phyloP scores from a whole-genome alignment of 768 basidiomycete genomes.

The Epithele typhae region DNA sequence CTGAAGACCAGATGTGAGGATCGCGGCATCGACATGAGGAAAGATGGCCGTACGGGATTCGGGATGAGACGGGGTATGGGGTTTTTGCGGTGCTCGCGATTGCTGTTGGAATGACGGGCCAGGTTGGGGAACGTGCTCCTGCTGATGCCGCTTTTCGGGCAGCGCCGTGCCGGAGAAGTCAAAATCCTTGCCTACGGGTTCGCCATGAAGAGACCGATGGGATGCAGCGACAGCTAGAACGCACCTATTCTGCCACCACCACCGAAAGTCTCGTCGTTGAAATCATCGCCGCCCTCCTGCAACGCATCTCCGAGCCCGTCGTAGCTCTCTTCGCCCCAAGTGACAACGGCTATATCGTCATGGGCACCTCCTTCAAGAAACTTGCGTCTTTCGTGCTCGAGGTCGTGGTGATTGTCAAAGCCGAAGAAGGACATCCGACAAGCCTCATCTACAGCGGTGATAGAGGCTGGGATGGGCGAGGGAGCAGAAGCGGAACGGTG shows the following conservation, averaged over 20 bases:
- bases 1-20: conserved; percentile 31
- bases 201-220: no score
- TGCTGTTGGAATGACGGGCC: conserved; percentile 2
- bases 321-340: conserved; percentile 88
- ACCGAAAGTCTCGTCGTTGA: conserved; percentile 98
- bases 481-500: no score
- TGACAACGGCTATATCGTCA: conserved; percentile 87
- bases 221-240: conserved; percentile 24
- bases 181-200: conserved; percentile 83
- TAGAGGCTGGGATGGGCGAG: no score
- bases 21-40: conserved; percentile 15
- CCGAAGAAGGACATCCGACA: conserved; percentile 76
- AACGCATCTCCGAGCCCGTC: conserved; percentile 87
- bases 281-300: conserved; percentile 85
- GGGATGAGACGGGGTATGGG: conserved; percentile 3
- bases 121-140: no score
- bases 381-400: conserved; percentile 61
- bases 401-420: conserved; percentile 50
- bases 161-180: conserved; percentile 63
- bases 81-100: conserved; percentile 11
- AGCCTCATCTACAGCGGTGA: conserved; percentile 12
- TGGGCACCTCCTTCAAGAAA: conserved; percentile 43
- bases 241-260: conserved; percentile 64
- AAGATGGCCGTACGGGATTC: conserved; percentile 26
- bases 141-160: conserved; percentile 23